These are phyloP conservation scores for Kazachstania psychrophila DNA, from an alignment of 805 yeast genomes.

Conservation along the genomic window DNA sequence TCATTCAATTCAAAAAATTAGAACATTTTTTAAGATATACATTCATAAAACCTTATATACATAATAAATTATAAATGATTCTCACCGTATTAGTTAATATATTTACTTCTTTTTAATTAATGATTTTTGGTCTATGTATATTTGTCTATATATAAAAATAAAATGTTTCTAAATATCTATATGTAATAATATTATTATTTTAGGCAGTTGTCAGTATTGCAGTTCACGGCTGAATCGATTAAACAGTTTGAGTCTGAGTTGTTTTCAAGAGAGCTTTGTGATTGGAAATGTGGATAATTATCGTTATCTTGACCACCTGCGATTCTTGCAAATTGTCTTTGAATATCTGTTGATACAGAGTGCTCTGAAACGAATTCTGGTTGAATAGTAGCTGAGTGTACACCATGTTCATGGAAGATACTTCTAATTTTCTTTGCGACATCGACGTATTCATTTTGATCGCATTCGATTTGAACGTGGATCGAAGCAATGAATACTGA, in stretches of 20 bases:
- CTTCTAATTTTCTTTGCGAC: constrained; percentile 68
- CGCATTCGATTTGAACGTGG: constrained; percentile 68
- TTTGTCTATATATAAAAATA: no score
- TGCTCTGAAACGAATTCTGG: constrained; percentile 62
- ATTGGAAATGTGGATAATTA: no score
- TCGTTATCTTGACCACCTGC: constrained; percentile 9
- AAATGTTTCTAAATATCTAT: no score
- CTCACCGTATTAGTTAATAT: no score
- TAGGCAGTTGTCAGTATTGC: constrained; percentile 40
- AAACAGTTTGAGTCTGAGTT: constrained; percentile 34
- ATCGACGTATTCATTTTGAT: constrained; percentile 55
- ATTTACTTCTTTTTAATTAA: no score
- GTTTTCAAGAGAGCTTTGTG: no score
- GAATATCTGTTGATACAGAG: constrained; percentile 28
- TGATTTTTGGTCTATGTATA: no score
- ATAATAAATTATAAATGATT: no score
- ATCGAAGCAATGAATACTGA: constrained; percentile 78
- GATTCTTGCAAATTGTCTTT: constrained; percentile 29
- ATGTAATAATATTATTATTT: no score
- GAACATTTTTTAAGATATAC: no score
- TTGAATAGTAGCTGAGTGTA: constrained; percentile 90
- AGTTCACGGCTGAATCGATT: constrained; percentile 43
- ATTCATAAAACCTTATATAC: no score
- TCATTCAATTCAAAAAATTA: no score
- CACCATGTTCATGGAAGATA: constrained; percentile 73